A percentile compares a stretch with the other conserved stretches of the same genome.
These are phyloP conservation scores for Scedosporium aurantiacum DNA, from an alignment of 2,329 filamentous ascomycete species.

Conservation along the genomic window DNA sequence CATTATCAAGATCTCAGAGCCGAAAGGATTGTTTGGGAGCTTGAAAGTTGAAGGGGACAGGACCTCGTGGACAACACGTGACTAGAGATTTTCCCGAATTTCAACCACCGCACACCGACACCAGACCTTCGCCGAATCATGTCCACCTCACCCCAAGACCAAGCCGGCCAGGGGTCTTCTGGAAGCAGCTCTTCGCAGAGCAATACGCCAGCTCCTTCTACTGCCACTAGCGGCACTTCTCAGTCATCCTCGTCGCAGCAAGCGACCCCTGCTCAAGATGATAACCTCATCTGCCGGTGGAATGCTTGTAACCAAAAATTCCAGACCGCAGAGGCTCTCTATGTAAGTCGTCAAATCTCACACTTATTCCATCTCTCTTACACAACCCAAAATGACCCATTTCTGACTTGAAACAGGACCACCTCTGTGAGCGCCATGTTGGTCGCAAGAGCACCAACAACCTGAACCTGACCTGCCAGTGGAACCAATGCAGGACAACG, in stretches of 20 bases:
- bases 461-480: conserved; percentile 91
- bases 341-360: conserved; percentile 32
- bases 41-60: background rate
- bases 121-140: background rate
- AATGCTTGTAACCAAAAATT: conserved; percentile 49
- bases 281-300: conserved; percentile 52
- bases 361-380: background rate
- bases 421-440: conserved; percentile 96
- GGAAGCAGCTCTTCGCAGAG: conserved; percentile 38
- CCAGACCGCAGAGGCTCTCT: conserved; percentile 44
- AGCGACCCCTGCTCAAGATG: conserved; percentile 28
- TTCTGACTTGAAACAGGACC: conserved; percentile 50
- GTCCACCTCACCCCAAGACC: conserved; percentile 9
- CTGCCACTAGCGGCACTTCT: conserved; percentile 33
- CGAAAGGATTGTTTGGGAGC: background rate
- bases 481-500: conserved; percentile 90
- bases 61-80: background rate
- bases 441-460: conserved; percentile 99
- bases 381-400: background rate
- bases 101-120: background rate
- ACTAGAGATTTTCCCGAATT: background rate
- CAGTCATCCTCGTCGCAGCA: conserved; percentile 22
- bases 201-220: conserved; percentile 40
- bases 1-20: background rate
- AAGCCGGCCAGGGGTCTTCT: conserved; percentile 8